Evolutionary conservation across 1,139 yeast species (phyloP).

Genomic region (Kodamaea arcana): DNA sequence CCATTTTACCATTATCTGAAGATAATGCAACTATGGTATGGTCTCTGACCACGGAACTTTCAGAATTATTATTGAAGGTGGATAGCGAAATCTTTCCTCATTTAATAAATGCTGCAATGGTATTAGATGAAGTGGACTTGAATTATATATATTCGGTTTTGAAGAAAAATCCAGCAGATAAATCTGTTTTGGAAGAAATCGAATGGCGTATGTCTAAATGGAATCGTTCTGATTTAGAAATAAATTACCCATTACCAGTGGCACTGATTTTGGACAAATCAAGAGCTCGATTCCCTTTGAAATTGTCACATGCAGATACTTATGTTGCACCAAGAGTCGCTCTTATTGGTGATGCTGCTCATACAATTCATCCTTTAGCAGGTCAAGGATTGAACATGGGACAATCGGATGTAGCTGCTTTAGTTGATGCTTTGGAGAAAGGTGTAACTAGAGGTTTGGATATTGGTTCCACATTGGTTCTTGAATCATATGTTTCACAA

Average conservation of each 20-base stretch:
- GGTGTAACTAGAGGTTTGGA: conserved; percentile 81
- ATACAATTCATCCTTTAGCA: conserved; percentile 93
- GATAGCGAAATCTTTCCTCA: conserved; percentile 61
- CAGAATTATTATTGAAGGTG: conserved; percentile 56
- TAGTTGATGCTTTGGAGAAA: conserved; percentile 63
- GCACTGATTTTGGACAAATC: conserved; percentile 58
- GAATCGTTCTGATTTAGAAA: conserved; percentile 43
- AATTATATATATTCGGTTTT: conserved; percentile 34
- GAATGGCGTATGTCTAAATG: conserved; percentile 63
- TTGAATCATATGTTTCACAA: conserved; percentile 82
- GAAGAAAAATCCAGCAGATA: conserved; percentile 37
- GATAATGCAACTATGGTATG: conserved; percentile 88
- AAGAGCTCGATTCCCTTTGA: conserved; percentile 86
- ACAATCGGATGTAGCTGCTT: conserved; percentile 81
- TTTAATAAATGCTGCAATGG: conserved; percentile 81
- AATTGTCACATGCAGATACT: conserved; percentile 85
- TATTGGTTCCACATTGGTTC: conserved; percentile 75
- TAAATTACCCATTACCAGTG: conserved; percentile 63
- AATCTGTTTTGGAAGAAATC: conserved; percentile 57
- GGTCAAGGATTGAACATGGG: conserved; percentile 99
- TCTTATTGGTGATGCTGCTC: conserved; percentile 96
- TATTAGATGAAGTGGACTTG: conserved; percentile 51
- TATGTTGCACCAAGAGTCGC: conserved; percentile 85
- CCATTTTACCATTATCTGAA: conserved; percentile 82
- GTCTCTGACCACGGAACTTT: conserved; percentile 80